Conservation (phyloP, 2,329 filamentous ascomycete genomes). For the Epichloe sibirici region DNA sequence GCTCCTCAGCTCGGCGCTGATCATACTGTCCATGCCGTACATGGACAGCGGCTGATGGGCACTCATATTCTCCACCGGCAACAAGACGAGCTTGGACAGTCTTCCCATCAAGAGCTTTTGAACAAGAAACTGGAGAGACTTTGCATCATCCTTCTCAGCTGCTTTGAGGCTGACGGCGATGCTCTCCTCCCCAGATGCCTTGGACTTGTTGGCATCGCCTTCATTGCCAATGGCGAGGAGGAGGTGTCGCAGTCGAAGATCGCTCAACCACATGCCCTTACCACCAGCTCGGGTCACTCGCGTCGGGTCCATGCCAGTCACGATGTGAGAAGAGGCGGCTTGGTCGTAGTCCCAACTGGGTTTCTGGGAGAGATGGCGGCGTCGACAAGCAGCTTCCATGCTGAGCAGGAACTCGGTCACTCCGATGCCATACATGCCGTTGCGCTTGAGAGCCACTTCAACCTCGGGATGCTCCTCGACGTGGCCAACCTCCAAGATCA, state of each 20-base stretch:
- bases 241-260: neutral
- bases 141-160: no score
- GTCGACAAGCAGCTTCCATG: neutral
- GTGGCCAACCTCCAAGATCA: neutral
- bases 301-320: neutral
- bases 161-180: no score
- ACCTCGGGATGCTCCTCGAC: neutral
- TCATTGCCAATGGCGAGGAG: no score
- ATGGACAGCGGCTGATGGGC: neutral
- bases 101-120: no score
- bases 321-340: neutral
- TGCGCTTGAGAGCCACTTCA: neutral
- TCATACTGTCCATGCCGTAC: conserved; percentile 1
- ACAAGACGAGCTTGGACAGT: no score
- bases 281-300: neutral
- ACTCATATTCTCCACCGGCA: neutral
- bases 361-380: neutral
- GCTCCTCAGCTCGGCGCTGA: neutral
- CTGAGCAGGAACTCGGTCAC: neutral
- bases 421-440: neutral
- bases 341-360: neutral
- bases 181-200: no score
- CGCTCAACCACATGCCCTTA: neutral
- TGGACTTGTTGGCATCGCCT: no score
- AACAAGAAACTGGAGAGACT: no score